These are phyloP conservation scores for Fusarium xylarioides DNA, from an alignment of 2,329 filamentous ascomycete species.

Conservation along the genomic window DNA sequence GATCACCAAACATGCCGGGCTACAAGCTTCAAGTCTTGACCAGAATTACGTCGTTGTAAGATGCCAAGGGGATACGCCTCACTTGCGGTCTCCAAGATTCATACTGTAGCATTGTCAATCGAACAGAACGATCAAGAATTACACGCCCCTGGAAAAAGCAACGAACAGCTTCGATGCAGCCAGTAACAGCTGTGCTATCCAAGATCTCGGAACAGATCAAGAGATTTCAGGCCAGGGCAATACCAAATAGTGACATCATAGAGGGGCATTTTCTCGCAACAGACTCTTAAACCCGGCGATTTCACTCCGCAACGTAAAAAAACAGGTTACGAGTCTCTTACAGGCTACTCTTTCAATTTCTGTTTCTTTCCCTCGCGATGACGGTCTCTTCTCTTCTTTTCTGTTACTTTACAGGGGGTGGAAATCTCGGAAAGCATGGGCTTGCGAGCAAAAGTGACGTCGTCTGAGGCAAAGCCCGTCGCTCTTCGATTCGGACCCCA, in stretches of 20 bases:
- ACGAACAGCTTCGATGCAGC: not conserved
- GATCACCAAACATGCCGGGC: not conserved
- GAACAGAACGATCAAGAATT: not conserved
- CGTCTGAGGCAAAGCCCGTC: constrained; percentile 14
- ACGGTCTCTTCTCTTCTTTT: not conserved
- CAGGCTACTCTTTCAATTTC: not conserved
- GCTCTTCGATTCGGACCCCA: not conserved
- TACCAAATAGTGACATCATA: constrained; percentile 27
- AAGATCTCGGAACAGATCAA: constrained; percentile 30
- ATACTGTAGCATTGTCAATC: constrained; percentile 7
- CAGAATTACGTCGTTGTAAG: constrained; percentile 21
- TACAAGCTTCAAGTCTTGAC: not conserved
- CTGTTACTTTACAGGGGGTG: not conserved
- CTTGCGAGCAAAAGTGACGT: constrained; percentile 24
- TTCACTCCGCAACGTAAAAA: constrained; percentile 2
- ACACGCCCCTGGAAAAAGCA: constrained; percentile 2
- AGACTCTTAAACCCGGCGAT: constrained; percentile 2
- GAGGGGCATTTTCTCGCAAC: constrained; percentile 1
- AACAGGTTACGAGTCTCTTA: constrained; percentile 20
- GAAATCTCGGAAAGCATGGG: not conserved
- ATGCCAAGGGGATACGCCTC: not conserved
- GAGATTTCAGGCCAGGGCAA: constrained; percentile 21
- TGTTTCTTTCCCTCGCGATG: not conserved
- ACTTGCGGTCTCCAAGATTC: not conserved
- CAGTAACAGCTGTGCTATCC: constrained; percentile 10